phyloP scores from a whole-genome alignment of 495 filamentous ascomycete genomes.

The Penicillium lividum region DNA sequence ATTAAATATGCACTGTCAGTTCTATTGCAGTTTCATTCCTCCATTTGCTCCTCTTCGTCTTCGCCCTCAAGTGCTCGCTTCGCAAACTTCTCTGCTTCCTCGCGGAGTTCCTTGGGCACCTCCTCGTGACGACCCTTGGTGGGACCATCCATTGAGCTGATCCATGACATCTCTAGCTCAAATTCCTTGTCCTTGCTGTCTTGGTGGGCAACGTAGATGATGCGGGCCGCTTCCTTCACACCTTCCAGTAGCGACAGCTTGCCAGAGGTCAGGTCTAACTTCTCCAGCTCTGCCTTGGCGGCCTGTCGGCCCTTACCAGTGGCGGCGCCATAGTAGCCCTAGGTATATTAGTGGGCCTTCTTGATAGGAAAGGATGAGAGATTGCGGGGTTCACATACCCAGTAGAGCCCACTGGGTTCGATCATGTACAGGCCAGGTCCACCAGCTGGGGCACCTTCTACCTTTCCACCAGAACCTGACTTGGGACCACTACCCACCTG shows the following conservation, averaged over 20 bases:
- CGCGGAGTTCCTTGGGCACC: conserved; percentile 82
- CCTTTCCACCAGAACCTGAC: conserved; percentile 78
- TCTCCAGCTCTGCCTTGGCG: conserved; percentile 96
- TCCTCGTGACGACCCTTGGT: conserved; percentile 89
- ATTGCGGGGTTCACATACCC: conserved; percentile 53
- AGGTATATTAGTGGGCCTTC: conserved; percentile 15
- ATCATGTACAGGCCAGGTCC: conserved; percentile 97
- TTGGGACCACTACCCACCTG: conserved; percentile 79
- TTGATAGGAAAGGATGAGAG: neutral
- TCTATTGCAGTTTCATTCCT: conserved; percentile 58
- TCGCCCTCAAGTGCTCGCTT: conserved; percentile 69
- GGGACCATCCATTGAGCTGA: conserved; percentile 77
- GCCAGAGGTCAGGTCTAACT: conserved; percentile 80
- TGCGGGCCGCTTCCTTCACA: conserved; percentile 93
- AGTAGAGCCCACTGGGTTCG: conserved; percentile 93
- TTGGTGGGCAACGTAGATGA: conserved; percentile 95
- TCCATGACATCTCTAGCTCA: conserved; percentile 98
- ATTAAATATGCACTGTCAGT: conserved; percentile 21
- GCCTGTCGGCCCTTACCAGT: conserved; percentile 95
- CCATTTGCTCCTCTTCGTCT: conserved; percentile 78
- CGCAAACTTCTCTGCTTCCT: conserved; percentile 88
- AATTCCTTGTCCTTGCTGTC: conserved; percentile 99
- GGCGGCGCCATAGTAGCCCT: conserved; percentile 96
- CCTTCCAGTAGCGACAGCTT: conserved; percentile 79
- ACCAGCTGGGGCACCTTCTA: conserved; percentile 71